Base-by-base conservation (phyloP, 2,329 filamentous ascomycete species). In the Aspergillus sp. region DNA sequence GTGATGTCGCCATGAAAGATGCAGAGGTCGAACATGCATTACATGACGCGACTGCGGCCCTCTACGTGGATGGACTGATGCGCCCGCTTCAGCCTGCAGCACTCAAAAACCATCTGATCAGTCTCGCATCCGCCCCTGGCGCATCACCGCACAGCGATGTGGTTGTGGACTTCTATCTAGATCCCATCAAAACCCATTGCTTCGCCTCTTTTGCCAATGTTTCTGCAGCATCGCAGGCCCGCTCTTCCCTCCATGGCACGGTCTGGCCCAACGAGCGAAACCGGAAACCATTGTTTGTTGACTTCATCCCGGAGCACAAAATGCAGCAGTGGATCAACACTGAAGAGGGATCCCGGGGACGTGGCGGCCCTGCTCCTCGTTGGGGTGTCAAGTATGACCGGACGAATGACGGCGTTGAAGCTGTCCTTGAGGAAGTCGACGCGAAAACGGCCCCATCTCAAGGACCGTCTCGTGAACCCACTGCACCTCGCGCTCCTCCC, bases 1-100 rank as follows among this genome's bases (percentile, higher is more conserved):
- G 32, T 29, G 52, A 51, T 26, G 34, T 49, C 14, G 43, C 39
- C 4, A 53, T 52, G 42, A 51, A 48, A 28, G 63, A 64, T 39
- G 55, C 47, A 11, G 55, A 62, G 26, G 59, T 71, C 11, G 52
- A 62, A 15, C 77, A 80, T 5, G 71, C 83, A 0, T 60, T 79
- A 22, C 83, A 91, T 55, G 72, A 75, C 14, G 78, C 81, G 4
- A 89, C 86, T 3, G 63, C 75, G 19, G 80, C 84, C 11, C 66
- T 96, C 29, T 96, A 95, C 62, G 91, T 96, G 47, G 80, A 80
- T 56, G 81, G 94, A 49, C 75, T 96, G 34, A 88, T 93, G 76
- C 80, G 89, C 29, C 88, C 91, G 7, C 68, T 96, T 14, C 81
- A 85, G 37, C 72, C 77, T 1, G 64, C 68, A 15, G 67, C 69